Base-by-base conservation (phyloP, 169 alveolate species). In the Eimeria falciformis region DNA sequence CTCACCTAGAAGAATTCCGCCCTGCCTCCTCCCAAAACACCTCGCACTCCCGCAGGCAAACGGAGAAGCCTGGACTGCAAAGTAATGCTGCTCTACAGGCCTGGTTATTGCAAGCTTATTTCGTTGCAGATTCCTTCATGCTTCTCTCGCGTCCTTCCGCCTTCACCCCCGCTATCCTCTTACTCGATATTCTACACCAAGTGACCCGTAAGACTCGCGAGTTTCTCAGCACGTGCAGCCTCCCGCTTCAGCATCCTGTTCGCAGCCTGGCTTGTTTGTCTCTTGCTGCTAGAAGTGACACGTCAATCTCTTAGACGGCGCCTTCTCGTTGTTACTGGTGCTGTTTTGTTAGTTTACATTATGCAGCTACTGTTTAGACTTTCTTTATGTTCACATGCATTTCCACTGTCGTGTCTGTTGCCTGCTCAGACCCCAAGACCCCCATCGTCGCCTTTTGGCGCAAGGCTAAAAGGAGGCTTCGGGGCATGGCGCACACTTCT, bases 401-500 rank as follows among this genome's bases (percentile, higher is more conserved):
- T 53, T 12, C 65, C 65, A 12, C 65, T 12, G 53, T 27, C 25
- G 6, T 81, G 75, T 14, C 45, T 55, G 58, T 43, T 37, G 33
- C 53, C 12, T 33, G 43, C 27, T 4, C 78, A 81, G 90, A 81
- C 62, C 90, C 90, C 2, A 46, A 55, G 23, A 45, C 77, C 77
- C 77, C 37, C n/a, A 75, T 81, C 62, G 53, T 33, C 90, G 56
- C 62, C 68, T n/a, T 81, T 11, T 81, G 90, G 90, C 90, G 90
- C 55, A 81, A 37, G 55, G 90, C 90, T 21, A 47, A 55, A 17
- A 81, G 55, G 45, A 33, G 77, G 62, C 53, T 37, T 6, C 77
- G 90, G 9, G 77, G 56, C 23, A 50, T 81, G 27, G 90, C 78
- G 11, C 33, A 5, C 23, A 43, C 58, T n/a, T 81, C 90, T 40